Conservation (phyloP, 495 filamentous ascomycete genomes). For the Penicillium ochrochloron region DNA sequence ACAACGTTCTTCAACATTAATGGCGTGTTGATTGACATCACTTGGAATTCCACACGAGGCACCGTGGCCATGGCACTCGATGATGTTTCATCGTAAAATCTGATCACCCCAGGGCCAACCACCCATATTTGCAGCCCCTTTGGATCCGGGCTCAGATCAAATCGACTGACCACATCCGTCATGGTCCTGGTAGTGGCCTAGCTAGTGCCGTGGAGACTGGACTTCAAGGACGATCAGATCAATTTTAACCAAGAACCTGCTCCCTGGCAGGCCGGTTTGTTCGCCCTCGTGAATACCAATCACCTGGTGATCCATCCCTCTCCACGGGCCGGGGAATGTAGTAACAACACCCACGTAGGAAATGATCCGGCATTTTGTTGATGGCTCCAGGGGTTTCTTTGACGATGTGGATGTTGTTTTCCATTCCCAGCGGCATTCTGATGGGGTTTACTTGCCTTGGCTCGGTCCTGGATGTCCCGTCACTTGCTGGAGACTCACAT, state of each 20-base stretch:
- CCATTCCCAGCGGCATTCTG: constrained; percentile 38
- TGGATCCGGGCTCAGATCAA: neutral
- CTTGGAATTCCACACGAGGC: constrained; percentile 14
- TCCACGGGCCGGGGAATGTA: constrained; percentile 24
- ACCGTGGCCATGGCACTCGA: neutral
- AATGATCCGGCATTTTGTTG: constrained; percentile 24
- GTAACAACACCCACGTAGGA: constrained; percentile 17
- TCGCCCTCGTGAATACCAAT: constrained; percentile 25
- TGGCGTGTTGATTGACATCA: constrained; percentile 21
- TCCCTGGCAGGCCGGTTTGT: constrained; percentile 20
- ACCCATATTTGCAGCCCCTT: constrained; percentile 21
- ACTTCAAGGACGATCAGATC: constrained; percentile 6
- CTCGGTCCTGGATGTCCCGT: neutral
- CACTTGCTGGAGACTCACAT: constrained; percentile 21
- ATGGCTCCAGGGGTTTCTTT: constrained; percentile 3
- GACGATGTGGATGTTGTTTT: constrained; percentile 7
- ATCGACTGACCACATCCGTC: constrained; percentile 14
- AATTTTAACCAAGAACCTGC: neutral
- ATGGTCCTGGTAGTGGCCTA: neutral
- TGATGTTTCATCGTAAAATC: constrained; percentile 10
- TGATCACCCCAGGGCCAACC: neutral
- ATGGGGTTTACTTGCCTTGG: constrained; percentile 9
- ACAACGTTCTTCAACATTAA: neutral
- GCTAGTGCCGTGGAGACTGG: neutral
- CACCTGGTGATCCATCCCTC: constrained; percentile 23